Percentiles rank a stretch among this genome's conserved stretches.
Evolutionary conservation across 2,329 filamentous ascomycete species (phyloP).

Genomic region (Hymenoscyphus scutula): DNA sequence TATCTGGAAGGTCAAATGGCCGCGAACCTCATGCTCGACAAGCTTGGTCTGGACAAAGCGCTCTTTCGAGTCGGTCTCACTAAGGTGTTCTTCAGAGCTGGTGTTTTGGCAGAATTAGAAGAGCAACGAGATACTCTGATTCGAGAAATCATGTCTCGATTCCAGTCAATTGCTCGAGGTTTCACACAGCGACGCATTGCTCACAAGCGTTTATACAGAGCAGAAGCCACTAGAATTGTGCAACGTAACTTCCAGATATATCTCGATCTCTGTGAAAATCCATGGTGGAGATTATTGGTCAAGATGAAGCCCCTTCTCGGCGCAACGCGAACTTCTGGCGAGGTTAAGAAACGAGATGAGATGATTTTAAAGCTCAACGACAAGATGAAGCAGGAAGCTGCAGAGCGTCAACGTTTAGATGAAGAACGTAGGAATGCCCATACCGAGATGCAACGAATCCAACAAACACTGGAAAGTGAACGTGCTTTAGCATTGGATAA

Average conservation of each 20-base stretch:
- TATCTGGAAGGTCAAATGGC: conserved; percentile 88
- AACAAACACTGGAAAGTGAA: conserved; percentile 93
- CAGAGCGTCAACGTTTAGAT: conserved; percentile 76
- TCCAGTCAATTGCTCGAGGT: conserved; percentile 88
- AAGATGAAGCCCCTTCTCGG: conserved; percentile 95
- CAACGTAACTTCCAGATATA: conserved; percentile 94
- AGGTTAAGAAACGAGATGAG: conserved; percentile 93
- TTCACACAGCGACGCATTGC: conserved; percentile 85
- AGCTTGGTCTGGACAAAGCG: conserved; percentile 77
- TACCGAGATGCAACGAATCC: conserved; percentile 81
- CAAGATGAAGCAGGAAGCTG: conserved; percentile 74
- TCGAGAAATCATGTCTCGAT: conserved; percentile 86
- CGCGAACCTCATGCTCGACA: conserved; percentile 83
- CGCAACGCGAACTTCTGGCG: conserved; percentile 83
- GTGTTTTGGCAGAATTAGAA: conserved; percentile 93
- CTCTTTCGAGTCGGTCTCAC: conserved; percentile 92
- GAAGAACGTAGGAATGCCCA: conserved; percentile 88
- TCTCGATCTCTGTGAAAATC: conserved; percentile 82
- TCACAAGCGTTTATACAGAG: conserved; percentile 89
- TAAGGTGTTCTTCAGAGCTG: conserved; percentile 97
- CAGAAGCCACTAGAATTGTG: conserved; percentile 91
- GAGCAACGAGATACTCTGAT: conserved; percentile 92
- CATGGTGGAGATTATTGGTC: conserved; percentile 95
- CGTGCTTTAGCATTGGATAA: conserved; percentile 94
- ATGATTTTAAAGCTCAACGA: conserved; percentile 85